A percentile compares a stretch with the other conserved stretches of the same genome.
phyloP scores from a whole-genome alignment of 257 asterid species.

The Salvia miltiorrhiza region DNA sequence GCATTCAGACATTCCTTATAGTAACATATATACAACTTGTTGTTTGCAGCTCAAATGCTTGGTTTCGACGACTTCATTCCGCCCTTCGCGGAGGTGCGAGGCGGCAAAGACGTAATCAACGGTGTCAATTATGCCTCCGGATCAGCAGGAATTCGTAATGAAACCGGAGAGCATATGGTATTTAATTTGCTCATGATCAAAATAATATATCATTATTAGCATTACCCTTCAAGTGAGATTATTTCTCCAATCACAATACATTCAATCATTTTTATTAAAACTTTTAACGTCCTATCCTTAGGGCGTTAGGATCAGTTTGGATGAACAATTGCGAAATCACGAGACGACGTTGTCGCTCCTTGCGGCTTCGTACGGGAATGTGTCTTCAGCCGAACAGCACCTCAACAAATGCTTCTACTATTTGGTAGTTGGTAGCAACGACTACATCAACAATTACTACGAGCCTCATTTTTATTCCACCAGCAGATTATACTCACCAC shows the following conservation, averaged over 20 bases:
- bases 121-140: conserved; percentile 59
- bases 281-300: too few relatives aligned
- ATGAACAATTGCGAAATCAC: conserved; percentile 36
- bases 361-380: conserved; percentile 19
- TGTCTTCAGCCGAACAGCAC: conserved; percentile 16
- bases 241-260: too few relatives aligned
- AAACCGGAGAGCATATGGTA: conserved; percentile 38
- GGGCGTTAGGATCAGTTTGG: conserved; percentile 40
- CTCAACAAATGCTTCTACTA: conserved; percentile 40
- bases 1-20: background rate
- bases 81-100: conserved; percentile 32
- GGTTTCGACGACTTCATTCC: conserved; percentile 40
- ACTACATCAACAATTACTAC: conserved; percentile 47
- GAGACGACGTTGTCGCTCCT: conserved; percentile 16
- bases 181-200: too few relatives aligned
- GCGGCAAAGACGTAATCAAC: background rate
- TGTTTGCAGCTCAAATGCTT: conserved; percentile 29
- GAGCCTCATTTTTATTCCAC: conserved; percentile 26
- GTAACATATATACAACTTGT: background rate
- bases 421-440: conserved; percentile 45
- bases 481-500: conserved; percentile 23
- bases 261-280: background rate
- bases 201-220: too few relatives aligned
- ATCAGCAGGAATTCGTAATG: conserved; percentile 41
- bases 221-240: too few relatives aligned